phyloP scores from a whole-genome alignment of 2,329 filamentous ascomycete species.

The Phialophora chinensis region DNA sequence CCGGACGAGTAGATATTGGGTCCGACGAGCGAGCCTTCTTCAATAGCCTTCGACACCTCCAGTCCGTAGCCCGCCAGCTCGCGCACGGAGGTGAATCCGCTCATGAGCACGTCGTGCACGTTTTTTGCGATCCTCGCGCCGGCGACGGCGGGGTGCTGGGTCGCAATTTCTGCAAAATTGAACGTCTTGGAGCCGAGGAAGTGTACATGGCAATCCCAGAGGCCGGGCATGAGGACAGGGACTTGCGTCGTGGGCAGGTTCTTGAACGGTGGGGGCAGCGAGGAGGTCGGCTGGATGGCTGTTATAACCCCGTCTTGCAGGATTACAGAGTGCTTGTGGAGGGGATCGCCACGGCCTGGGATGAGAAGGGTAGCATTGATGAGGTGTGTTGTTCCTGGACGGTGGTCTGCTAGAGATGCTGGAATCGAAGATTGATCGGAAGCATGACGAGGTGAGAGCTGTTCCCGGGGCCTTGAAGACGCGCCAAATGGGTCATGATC shows the following conservation, averaged over 20 bases:
- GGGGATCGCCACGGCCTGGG: constrained; percentile 54
- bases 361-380: constrained; percentile 51
- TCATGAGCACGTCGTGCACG: constrained; percentile 51
- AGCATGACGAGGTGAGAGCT: not conserved
- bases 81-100: constrained; percentile 59
- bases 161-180: constrained; percentile 29
- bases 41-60: constrained; percentile 52
- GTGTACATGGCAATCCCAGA: constrained; percentile 62
- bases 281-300: constrained; percentile 36
- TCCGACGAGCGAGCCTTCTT: constrained; percentile 54
- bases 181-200: constrained; percentile 48
- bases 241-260: constrained; percentile 43
- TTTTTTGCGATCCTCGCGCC: constrained; percentile 53
- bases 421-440: constrained; percentile 1
- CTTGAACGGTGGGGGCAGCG: constrained; percentile 22
- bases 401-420: not conserved
- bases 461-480: not conserved
- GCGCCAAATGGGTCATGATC: not conserved
- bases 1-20: constrained; percentile 58
- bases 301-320: constrained; percentile 50
- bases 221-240: constrained; percentile 57
- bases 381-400: constrained; percentile 18
- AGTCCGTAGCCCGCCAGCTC: constrained; percentile 57
- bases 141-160: constrained; percentile 43
- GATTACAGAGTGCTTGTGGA: constrained; percentile 49